Percentiles rank a stretch among this genome's conserved stretches.
Conservation (phyloP, 257 asterid species). For the Cynanchum wilfordii region DNA sequence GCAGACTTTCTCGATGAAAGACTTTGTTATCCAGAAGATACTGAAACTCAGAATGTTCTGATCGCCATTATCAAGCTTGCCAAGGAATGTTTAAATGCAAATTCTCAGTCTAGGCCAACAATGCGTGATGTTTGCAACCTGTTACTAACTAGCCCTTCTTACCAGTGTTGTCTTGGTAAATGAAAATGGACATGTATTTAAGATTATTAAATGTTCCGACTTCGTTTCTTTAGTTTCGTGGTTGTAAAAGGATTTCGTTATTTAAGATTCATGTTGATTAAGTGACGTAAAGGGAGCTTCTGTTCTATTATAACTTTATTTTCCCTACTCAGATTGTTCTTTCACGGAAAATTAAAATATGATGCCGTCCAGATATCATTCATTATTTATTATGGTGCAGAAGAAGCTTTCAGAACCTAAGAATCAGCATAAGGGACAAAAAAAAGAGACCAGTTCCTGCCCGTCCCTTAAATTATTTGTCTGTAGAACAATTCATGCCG, state of each 20-base stretch:
- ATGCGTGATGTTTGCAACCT: slow-evolving; percentile 22
- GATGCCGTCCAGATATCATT: neutral
- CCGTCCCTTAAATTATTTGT: neutral
- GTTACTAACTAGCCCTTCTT: neutral
- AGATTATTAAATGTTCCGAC: no score
- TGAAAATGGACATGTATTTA: neutral
- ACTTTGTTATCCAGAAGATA: neutral
- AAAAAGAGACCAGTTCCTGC: neutral
- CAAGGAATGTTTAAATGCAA: slow-evolving; percentile 14
- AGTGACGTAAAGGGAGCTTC: no score
- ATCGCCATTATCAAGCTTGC: slow-evolving; percentile 14
- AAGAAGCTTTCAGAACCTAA: neutral
- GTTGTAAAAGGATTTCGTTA: no score
- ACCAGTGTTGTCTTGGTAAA: neutral
- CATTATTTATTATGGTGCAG: neutral
- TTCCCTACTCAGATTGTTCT: neutral
- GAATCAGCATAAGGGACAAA: neutral
- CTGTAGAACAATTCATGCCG: slow-evolving; percentile 8
- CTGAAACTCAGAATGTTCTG: slow-evolving; percentile 11
- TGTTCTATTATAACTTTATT: neutral
- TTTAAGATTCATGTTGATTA: no score
- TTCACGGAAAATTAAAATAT: neutral
- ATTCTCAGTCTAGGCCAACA: slow-evolving; percentile 29
- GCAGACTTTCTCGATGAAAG: slow-evolving; percentile 19
- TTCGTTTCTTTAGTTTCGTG: no score